These are phyloP conservation scores for Botryotinia narcissicola DNA, from an alignment of 2,329 filamentous ascomycete genomes.

Conservation along the genomic window DNA sequence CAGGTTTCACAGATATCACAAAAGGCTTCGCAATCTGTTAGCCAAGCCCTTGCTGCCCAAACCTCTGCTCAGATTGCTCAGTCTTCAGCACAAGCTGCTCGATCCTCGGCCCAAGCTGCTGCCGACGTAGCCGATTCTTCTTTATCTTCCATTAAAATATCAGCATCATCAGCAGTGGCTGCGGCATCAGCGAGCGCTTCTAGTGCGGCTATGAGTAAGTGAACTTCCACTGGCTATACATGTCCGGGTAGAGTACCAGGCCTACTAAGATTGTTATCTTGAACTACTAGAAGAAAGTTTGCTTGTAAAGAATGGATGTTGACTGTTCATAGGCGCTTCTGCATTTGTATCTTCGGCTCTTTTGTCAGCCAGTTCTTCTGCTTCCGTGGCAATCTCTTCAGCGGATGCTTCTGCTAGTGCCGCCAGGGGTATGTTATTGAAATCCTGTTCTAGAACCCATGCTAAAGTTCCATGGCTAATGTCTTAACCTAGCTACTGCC, in stretches of 20 bases:
- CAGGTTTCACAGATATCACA: neutral
- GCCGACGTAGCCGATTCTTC: neutral
- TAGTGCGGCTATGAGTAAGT: neutral
- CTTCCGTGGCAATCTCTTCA: neutral
- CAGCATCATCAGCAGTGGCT: neutral
- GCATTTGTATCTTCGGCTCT: neutral
- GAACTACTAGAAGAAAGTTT: neutral
- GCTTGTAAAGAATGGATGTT: neutral
- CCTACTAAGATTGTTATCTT: neutral
- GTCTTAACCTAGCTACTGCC: neutral
- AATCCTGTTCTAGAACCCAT: accelerated
- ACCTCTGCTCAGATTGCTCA: neutral
- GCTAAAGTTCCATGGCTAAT: neutral
- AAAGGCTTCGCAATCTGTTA: neutral
- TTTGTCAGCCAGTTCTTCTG: neutral
- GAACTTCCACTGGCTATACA: neutral
- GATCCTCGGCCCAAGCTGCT: neutral
- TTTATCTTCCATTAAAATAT: neutral
- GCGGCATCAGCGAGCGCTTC: neutral
- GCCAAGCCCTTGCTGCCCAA: neutral
- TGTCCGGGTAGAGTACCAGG: neutral
- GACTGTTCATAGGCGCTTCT: neutral
- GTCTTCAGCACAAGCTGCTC: neutral
- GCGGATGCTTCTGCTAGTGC: neutral
- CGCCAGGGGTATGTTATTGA: neutral